Conservation (phyloP, 176 grass and related monocot genomes). For the Cocos nucifera region DNA sequence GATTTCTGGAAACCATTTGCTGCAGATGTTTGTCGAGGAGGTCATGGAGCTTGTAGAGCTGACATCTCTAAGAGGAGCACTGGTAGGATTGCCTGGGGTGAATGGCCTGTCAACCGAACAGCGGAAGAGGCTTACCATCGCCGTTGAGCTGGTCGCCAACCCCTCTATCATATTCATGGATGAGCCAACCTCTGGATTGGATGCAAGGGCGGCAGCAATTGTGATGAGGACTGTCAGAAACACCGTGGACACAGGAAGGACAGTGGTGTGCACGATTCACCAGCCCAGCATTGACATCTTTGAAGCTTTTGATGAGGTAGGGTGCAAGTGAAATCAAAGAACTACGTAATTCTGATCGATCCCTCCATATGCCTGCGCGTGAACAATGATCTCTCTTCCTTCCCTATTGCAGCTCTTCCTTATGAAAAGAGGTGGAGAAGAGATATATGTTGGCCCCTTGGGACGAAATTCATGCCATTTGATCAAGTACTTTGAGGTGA, state of each 20-base stretch:
- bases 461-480: constrained; percentile 69
- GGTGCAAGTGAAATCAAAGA: background rate
- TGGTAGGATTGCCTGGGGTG: constrained; percentile 85
- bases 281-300: constrained; percentile 96
- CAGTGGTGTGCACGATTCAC: constrained; percentile 91
- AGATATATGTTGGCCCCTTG: constrained; percentile 75
- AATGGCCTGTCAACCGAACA: constrained; percentile 92
- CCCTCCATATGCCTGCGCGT: background rate
- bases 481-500: constrained; percentile 84
- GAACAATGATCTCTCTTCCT: constrained; percentile 12
- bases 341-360: constrained; percentile 4
- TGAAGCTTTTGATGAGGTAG: constrained; percentile 89
- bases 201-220: constrained; percentile 88
- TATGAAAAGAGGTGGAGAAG: constrained; percentile 94
- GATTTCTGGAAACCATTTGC: constrained; percentile 1
- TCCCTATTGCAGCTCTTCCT: constrained; percentile 63
- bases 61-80: constrained; percentile 51
- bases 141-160: constrained; percentile 85
- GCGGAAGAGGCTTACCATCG: constrained; percentile 83
- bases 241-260: constrained; percentile 80
- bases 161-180: constrained; percentile 99
- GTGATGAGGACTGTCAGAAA: constrained; percentile 92
- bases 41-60: constrained; percentile 88
- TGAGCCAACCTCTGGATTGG: constrained; percentile 78
- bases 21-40: constrained; percentile 85